Evolutionary conservation across 2,329 filamentous ascomycete species (phyloP).

Genomic region (Myriangium duriaei): DNA sequence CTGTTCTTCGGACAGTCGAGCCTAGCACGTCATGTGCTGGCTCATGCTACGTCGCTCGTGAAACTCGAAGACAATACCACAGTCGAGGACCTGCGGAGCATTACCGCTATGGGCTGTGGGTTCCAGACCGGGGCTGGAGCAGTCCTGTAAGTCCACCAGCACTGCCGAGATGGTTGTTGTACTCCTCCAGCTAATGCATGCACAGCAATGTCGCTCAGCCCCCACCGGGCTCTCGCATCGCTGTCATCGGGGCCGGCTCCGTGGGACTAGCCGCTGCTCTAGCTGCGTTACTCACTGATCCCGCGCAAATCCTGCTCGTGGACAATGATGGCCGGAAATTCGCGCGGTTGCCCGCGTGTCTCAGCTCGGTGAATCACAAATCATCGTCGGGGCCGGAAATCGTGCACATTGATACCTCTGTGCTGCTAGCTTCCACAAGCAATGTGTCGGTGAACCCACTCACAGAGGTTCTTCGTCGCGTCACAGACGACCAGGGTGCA

Average conservation of each 20-base stretch:
- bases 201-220: slow-evolving; percentile 16
- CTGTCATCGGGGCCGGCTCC: slow-evolving; percentile 17
- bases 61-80: slow-evolving; percentile 14
- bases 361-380: background rate
- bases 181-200: no score
- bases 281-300: slow-evolving; percentile 11
- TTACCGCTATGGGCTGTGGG: slow-evolving; percentile 18
- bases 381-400: slow-evolving; percentile 6
- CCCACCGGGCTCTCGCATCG: slow-evolving; percentile 14
- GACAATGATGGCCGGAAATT: slow-evolving; percentile 15
- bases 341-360: slow-evolving; percentile 11
- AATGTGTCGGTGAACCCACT: slow-evolving; percentile 5
- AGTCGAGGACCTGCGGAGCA: slow-evolving; percentile 16
- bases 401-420: slow-evolving; percentile 11
- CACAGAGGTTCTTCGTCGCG: slow-evolving; percentile 7
- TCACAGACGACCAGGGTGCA: slow-evolving; percentile 10
- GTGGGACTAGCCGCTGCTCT: slow-evolving; percentile 16
- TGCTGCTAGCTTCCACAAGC: background rate
- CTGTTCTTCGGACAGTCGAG: slow-evolving; percentile 19
- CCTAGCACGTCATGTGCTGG: slow-evolving; percentile 16
- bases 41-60: slow-evolving; percentile 16
- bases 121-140: slow-evolving; percentile 19
- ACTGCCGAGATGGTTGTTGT: no score
- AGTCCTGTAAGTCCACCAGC: slow-evolving; percentile 15
- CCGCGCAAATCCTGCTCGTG: slow-evolving; percentile 12